Percentiles rank a stretch among this genome's conserved stretches.
phyloP scores from a whole-genome alignment of 148 eudicot genomes.

The Pouteria glomerata region DNA sequence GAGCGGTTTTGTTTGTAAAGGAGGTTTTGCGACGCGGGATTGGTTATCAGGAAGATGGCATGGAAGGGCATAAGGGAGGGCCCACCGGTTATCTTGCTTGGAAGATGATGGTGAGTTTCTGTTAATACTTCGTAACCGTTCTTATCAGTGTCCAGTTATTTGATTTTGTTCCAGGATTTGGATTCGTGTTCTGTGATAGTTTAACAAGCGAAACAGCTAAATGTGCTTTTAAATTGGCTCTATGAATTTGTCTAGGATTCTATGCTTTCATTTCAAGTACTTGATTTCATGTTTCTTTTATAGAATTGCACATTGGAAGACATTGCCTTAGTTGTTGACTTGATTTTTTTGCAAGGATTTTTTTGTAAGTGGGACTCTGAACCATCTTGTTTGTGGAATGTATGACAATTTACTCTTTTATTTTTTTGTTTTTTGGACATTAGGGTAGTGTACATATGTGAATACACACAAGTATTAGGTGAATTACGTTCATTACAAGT shows the following conservation, averaged over 20 bases:
- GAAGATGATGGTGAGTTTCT: slow-evolving; percentile 81
- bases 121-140: not conserved
- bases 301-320: not conserved
- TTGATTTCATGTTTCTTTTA: not conserved
- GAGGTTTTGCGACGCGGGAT: slow-evolving; percentile 65
- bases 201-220: not conserved
- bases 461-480: no score
- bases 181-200: not conserved
- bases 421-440: not conserved
- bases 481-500: not conserved
- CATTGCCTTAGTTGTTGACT: not conserved
- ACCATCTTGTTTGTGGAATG: not conserved
- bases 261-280: not conserved
- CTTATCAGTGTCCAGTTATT: not conserved
- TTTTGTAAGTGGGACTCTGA: not conserved
- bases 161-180: not conserved
- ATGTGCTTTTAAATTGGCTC: not conserved
- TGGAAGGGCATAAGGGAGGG: slow-evolving; percentile 57
- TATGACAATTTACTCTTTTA: not conserved
- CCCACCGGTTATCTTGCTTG: slow-evolving; percentile 94
- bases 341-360: not conserved
- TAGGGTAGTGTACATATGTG: not conserved
- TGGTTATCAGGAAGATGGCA: slow-evolving; percentile 30
- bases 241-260: not conserved
- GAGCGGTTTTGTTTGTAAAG: slow-evolving; percentile 54